Conservation (phyloP, 768 basidiomycete species). For the Lyophyllum decastes region DNA sequence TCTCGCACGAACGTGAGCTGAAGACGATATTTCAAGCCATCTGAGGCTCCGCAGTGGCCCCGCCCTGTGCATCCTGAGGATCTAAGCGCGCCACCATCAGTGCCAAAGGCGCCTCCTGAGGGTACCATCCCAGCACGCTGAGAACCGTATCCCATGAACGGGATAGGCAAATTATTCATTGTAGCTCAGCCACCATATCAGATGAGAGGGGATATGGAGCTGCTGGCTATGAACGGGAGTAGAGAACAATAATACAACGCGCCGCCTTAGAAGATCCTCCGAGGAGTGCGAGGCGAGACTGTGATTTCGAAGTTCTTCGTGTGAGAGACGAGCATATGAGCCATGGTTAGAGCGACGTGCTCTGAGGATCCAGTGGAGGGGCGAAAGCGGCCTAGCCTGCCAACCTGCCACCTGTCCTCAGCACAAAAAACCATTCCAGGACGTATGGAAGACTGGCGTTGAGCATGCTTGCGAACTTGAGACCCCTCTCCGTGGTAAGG, state of each 20-base stretch:
- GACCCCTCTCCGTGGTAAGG: neutral
- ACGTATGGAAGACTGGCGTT: neutral
- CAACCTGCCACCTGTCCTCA: neutral
- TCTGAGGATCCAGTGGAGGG: neutral
- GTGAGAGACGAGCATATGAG: neutral
- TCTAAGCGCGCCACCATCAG: neutral
- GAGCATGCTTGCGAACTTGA: neutral
- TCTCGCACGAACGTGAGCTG: constrained; percentile 6
- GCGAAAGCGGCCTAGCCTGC: neutral
- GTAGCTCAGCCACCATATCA: neutral
- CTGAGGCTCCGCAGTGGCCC: neutral
- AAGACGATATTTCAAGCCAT: neutral
- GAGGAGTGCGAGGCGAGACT: neutral
- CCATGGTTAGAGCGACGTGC: neutral
- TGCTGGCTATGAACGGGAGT: neutral
- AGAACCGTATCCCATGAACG: neutral
- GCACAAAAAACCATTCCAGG: neutral
- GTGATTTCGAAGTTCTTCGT: neutral
- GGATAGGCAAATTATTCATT: neutral
- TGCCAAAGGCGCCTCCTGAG: neutral
- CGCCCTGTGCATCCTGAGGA: neutral
- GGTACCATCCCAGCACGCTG: neutral
- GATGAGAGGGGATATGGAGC: neutral
- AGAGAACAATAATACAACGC: neutral
- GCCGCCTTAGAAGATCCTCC: neutral